A percentile compares a stretch with the other conserved stretches of the same genome.
These are phyloP conservation scores for Tulasnella sp. DNA, from an alignment of 768 basidiomycete species.

Conservation along the genomic window DNA sequence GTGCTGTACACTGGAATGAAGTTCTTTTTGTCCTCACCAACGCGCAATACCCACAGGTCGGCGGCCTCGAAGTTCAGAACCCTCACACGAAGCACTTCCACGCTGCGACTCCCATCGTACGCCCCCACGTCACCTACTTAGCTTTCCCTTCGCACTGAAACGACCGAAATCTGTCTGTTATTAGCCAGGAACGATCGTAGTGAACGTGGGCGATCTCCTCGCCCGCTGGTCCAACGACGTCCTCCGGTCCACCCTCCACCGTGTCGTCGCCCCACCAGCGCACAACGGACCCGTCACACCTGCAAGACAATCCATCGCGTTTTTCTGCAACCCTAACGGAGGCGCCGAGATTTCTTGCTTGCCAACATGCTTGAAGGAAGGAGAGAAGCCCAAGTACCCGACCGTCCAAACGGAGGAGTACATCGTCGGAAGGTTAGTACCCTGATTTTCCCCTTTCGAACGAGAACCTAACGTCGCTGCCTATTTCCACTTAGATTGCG, in stretches of 20 bases:
- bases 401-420: slow-evolving; percentile 74
- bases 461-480: neutral
- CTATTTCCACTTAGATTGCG: neutral
- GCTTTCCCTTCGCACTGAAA: neutral
- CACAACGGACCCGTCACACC: slow-evolving; percentile 63
- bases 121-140: slow-evolving; percentile 39
- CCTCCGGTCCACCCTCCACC: slow-evolving; percentile 71
- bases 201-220: slow-evolving; percentile 81
- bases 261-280: slow-evolving; percentile 73
- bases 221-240: slow-evolving; percentile 84
- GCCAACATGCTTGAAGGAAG: slow-evolving; percentile 56
- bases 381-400: slow-evolving; percentile 62
- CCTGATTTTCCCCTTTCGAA: neutral
- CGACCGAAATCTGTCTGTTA: slow-evolving; percentile 1
- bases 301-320: slow-evolving; percentile 76
- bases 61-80: slow-evolving; percentile 81
- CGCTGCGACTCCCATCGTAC: slow-evolving; percentile 75
- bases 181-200: slow-evolving; percentile 78
- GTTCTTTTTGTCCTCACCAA: neutral
- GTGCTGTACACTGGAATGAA: neutral
- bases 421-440: slow-evolving; percentile 57
- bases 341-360: slow-evolving; percentile 68
- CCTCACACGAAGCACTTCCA: slow-evolving; percentile 73
- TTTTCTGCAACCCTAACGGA: slow-evolving; percentile 85
- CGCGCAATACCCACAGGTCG: slow-evolving; percentile 49